Base-by-base conservation (phyloP, 257 asterid genomes). In the Solanum gracilifrons region DNA sequence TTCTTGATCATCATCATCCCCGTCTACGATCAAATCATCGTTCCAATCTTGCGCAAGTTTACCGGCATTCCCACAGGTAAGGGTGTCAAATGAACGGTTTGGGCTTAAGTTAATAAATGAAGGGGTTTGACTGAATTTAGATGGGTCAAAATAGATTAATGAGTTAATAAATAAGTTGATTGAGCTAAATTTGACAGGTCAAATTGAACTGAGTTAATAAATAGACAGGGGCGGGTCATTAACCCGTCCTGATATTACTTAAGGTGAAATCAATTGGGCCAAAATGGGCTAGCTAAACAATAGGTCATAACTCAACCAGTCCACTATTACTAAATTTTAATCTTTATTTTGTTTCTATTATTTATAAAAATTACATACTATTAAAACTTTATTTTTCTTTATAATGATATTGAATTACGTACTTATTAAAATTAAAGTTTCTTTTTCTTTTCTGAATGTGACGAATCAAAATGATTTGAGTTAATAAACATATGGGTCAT, bases 11-110 rank as follows among this genome's bases (percentile, higher is more conserved):
- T 95, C 64, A 64, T 91, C 13, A 39, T 95, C 84, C 98, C 98
- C 0, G 4, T 93, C 9, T 95, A 95, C 86, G 98, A 95, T 88
- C 90, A 86, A 84, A 32, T 93, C 75, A 2, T 92, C 9, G 98
- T 95, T 82, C 97, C 97, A 1, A 90, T 91, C 16, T 77, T 87
- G 2, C 90, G 96, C 3, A 92, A 86, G 48, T 46, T 94, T 92
- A 95, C 98, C 3, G 92, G 97, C 74, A 88, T 87, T 39, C 94
- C 95, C 25, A 95, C 98, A 1, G 98, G 98, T 74, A 74, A 10
- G 48, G 6, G 1, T 33, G 46, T 74, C 31, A 35, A 74, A 74
- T 74, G 4, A 31, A 18, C 13, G 0, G 1, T 5, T 2, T 13
- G 36, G 3, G 4, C 21, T 69, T 69, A 4, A 27, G 21, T 69